phyloP scores from a whole-genome alignment of 345 rosid species.

The Linum trigynum region DNA sequence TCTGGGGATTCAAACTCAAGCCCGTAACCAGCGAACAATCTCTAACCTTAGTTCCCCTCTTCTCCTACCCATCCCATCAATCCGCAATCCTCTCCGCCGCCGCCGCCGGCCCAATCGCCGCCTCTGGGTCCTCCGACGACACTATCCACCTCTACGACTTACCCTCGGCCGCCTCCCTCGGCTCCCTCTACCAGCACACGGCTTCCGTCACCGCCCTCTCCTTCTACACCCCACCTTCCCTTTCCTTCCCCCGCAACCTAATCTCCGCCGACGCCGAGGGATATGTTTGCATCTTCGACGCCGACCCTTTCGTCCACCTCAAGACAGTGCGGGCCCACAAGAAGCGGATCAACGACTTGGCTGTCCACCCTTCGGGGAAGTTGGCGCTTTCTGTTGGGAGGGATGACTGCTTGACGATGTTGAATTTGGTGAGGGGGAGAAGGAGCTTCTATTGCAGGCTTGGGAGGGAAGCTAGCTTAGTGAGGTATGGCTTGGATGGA shows the following conservation, averaged over 20 bases:
- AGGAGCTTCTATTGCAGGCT: constrained; percentile 67
- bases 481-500: constrained; percentile 48
- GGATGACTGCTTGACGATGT: constrained; percentile 75
- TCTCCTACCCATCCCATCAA: constrained; percentile 85
- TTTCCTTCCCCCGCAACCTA: constrained; percentile 83
- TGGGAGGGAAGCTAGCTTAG: constrained; percentile 59
- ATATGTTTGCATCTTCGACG: constrained; percentile 67
- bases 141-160: constrained; percentile 82
- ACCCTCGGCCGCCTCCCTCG: constrained; percentile 71
- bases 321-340: constrained; percentile 59
- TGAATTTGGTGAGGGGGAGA: constrained; percentile 82
- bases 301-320: constrained; percentile 75
- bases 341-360: constrained; percentile 59
- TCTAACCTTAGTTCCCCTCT: constrained; percentile 40
- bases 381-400: constrained; percentile 71
- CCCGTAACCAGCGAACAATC: constrained; percentile 26
- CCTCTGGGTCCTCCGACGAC: constrained; percentile 76
- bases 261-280: constrained; percentile 79
- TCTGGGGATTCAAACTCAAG: constrained; percentile 82
- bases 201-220: constrained; percentile 67
- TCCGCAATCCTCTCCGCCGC: constrained; percentile 73
- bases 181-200: constrained; percentile 55
- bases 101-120: constrained; percentile 69
- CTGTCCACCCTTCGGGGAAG: constrained; percentile 76
- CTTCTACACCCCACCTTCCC: constrained; percentile 62